Conservation (phyloP, 1,139 yeast genomes). For the Suhomyces choctaworum region DNA sequence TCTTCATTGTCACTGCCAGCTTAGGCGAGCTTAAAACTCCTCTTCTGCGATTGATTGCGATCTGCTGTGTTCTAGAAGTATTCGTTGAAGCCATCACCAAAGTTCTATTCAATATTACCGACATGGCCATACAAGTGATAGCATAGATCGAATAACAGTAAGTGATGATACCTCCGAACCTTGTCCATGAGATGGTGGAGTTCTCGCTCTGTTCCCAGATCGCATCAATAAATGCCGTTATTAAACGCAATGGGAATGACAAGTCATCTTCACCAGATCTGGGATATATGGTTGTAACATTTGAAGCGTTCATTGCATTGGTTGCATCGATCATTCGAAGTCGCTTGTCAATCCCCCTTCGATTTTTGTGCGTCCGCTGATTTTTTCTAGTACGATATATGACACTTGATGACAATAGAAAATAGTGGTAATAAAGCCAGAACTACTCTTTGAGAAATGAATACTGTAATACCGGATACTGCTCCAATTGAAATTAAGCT, state of each 20-base stretch:
- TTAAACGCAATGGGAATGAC: conserved; percentile 12
- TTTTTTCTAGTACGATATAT: too few species aligned
- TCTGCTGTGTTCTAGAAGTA: conserved; percentile 27
- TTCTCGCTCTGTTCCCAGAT: conserved; percentile 24
- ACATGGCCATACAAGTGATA: conserved; percentile 56
- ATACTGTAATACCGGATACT: too few species aligned
- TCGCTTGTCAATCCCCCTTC: too few species aligned
- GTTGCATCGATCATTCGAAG: too few species aligned
- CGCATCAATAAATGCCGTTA: conserved; percentile 25
- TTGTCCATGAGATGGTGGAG: conserved; percentile 15
- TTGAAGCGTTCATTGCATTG: too few species aligned
- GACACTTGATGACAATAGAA: too few species aligned
- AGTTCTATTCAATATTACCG: conserved; percentile 63
- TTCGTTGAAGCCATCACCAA: conserved; percentile 66
- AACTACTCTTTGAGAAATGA: too few species aligned
- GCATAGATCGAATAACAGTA: conserved; percentile 42
- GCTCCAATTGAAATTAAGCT: too few species aligned
- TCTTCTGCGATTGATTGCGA: conserved; percentile 11
- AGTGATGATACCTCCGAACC: conserved; percentile 24
- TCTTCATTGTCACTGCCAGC: conserved; percentile 23
- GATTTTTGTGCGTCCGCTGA: too few species aligned
- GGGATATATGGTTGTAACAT: too few species aligned
- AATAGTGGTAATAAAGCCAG: too few species aligned
- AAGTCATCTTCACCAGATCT: neutral
- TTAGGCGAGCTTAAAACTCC: conserved; percentile 15